Evolutionary conservation across 495 filamentous ascomycete genomes (phyloP), one percentile per base, ranked within the genome.

Genomic region (Neurospora sp.): DNA sequence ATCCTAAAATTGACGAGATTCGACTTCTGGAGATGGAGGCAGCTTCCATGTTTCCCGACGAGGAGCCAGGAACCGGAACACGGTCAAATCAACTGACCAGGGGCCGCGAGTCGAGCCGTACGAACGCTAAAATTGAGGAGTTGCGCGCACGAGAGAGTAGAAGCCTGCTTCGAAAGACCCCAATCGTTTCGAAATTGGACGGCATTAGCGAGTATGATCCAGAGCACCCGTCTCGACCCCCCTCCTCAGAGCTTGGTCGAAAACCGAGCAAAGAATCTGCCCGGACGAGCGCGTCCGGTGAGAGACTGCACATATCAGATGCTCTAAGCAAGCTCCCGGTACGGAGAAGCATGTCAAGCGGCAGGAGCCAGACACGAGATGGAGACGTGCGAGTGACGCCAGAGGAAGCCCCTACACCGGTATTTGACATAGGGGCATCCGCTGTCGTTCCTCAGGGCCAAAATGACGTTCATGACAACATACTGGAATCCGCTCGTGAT

Each of bases 81-180:
- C 23, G 9, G 39, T 11, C 46, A 38, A 12, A 42, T 20, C 5
- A 70, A 37, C 39, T 69, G 10, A 70, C 72, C 14, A 62, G 69
- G 35, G 74, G 44, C 60, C 75, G 73, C 9, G 72, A 76, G 12
- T 70, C 71, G n/a, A 80, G 70, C 39, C 80, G 77, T 44, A 73
- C 77, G 16, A 83, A 78, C 46, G 79, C 79, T 16, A 83, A 80
- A 35, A 78, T 90, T 60, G 90, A 92, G 72, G 85, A 88, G 44
- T 83, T 90, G 20, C 83, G 86, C 14, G 82, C 84, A 40, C 83
- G 86, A 37, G 91, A 93, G 76, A 89, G 89, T 44, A 87, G 90
- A 74, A 88, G 79, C 9, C 74, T 90, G 41, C 87, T 86, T 73
- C 87, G 83, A 71, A 85, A 86, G 77, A 86, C 86, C n/a, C 82